Percentiles rank a stretch among this genome's conserved stretches.
These are phyloP conservation scores for Curvularia spicifera DNA, from an alignment of 2,329 filamentous ascomycete genomes.

Conservation along the genomic window DNA sequence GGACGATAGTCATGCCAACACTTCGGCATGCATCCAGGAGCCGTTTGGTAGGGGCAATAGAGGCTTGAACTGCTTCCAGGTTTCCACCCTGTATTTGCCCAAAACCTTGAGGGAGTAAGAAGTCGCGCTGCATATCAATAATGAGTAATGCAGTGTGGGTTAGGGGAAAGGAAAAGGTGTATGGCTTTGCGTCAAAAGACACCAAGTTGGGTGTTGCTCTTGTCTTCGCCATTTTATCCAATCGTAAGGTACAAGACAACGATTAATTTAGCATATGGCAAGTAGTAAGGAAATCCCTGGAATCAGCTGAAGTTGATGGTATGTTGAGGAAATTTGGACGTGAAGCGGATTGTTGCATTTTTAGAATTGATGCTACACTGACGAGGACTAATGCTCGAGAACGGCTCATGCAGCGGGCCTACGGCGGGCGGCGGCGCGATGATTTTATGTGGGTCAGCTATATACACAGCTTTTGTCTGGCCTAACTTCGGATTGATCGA, in stretches of 20 bases:
- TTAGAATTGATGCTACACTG: background rate
- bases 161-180: conserved; percentile 56
- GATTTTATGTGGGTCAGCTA: background rate
- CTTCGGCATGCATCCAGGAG: conserved; percentile 53
- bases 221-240: conserved; percentile 16
- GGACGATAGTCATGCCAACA: conserved; percentile 55
- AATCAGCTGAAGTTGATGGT: background rate
- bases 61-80: conserved; percentile 48
- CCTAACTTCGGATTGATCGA: no score
- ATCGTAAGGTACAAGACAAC: background rate
- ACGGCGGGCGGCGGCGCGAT: conserved; percentile 22
- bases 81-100: conserved; percentile 60
- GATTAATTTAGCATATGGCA: background rate
- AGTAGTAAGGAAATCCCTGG: background rate
- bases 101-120: conserved; percentile 58
- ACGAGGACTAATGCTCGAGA: conserved; percentile 10
- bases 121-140: conserved; percentile 62
- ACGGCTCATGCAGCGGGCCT: conserved; percentile 23
- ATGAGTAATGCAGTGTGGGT: conserved; percentile 58
- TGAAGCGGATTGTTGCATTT: background rate
- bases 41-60: conserved; percentile 51
- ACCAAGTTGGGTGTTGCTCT: conserved; percentile 10
- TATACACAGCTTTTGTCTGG: no score
- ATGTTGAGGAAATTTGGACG: background rate
- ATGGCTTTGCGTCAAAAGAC: conserved; percentile 52